Conservation (phyloP, 495 filamentous ascomycete species). For the Podospora anserina region DNA sequence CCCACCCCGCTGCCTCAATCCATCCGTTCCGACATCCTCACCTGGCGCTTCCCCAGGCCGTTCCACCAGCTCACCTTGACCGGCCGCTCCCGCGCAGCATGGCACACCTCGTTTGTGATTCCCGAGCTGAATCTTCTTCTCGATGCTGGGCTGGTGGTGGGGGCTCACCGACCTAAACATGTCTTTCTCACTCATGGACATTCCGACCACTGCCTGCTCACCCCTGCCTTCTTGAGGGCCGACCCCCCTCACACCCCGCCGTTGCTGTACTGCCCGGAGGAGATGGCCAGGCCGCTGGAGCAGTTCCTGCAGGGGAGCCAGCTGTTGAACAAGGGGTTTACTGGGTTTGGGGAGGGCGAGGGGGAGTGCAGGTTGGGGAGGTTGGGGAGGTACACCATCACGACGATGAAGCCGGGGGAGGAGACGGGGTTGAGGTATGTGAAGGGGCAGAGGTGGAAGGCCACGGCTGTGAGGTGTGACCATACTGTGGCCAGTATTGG, state of each 20-base stretch:
- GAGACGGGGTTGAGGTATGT: neutral
- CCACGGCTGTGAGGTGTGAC: slow-evolving; percentile 34
- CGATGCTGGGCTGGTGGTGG: slow-evolving; percentile 38
- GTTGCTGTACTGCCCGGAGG: slow-evolving; percentile 34
- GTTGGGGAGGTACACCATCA: neutral
- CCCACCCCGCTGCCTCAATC: slow-evolving; percentile 37
- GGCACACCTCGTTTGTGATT: slow-evolving; percentile 44
- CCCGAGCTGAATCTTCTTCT: slow-evolving; percentile 40
- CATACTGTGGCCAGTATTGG: slow-evolving; percentile 40
- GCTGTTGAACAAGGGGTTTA: slow-evolving; percentile 32
- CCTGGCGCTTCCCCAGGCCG: slow-evolving; percentile 40
- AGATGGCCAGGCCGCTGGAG: slow-evolving; percentile 31
- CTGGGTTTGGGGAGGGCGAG: slow-evolving; percentile 5
- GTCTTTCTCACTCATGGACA: slow-evolving; percentile 44
- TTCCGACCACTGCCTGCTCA: slow-evolving; percentile 34
- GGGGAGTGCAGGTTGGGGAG: no score
- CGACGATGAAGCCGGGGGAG: no score
- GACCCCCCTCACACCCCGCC: slow-evolving; percentile 28
- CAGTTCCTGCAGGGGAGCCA: slow-evolving; percentile 30
- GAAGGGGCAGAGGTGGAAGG: slow-evolving; percentile 22
- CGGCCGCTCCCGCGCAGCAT: slow-evolving; percentile 39
- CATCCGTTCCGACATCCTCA: slow-evolving; percentile 35
- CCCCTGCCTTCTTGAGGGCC: slow-evolving; percentile 31
- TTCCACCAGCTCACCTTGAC: slow-evolving; percentile 35
- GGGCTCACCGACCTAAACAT: slow-evolving; percentile 39